These are phyloP conservation scores for Colletotrichum eleusines DNA, from an alignment of 2,329 filamentous ascomycete species.

Conservation along the genomic window DNA sequence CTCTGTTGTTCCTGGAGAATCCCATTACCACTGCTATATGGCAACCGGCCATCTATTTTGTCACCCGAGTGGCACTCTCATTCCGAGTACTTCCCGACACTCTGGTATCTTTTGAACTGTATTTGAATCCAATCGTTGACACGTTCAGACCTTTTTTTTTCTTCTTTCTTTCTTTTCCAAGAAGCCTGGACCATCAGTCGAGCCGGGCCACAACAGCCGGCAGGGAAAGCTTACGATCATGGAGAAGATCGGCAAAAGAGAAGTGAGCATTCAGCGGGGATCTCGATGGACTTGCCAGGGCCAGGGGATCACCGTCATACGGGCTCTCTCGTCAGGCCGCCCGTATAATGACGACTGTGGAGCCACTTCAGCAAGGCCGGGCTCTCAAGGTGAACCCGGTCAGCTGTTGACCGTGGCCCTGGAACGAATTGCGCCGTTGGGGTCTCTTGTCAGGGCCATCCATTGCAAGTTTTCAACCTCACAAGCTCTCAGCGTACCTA, in stretches of 20 bases:
- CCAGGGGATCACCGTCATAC: not conserved
- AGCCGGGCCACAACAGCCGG: not conserved
- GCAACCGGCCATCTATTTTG: no score
- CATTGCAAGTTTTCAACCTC: constrained; percentile 12
- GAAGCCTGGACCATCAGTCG: constrained; percentile 23
- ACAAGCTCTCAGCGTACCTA: not conserved
- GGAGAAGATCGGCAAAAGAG: constrained; percentile 22
- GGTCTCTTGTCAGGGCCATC: not conserved
- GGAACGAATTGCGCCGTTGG: not conserved
- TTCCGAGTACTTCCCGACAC: not conserved
- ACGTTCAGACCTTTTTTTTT: not conserved
- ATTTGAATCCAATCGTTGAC: not conserved
- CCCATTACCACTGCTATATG: no score
- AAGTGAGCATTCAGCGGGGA: constrained; percentile 20
- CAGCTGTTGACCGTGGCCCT: not conserved
- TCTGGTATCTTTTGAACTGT: not conserved
- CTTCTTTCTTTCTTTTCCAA: not conserved
- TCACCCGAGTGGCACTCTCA: no score
- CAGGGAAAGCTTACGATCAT: constrained; percentile 1
- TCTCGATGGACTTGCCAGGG: constrained; percentile 20
- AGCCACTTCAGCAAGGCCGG: not conserved
- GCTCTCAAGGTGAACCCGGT: constrained; percentile 19
- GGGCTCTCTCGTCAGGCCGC: not conserved
- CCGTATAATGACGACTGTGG: constrained; percentile 4
- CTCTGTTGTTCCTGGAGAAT: not conserved